phyloP scores from a whole-genome alignment of 208 protist species.

The Tritrichomonas musculus region DNA sequence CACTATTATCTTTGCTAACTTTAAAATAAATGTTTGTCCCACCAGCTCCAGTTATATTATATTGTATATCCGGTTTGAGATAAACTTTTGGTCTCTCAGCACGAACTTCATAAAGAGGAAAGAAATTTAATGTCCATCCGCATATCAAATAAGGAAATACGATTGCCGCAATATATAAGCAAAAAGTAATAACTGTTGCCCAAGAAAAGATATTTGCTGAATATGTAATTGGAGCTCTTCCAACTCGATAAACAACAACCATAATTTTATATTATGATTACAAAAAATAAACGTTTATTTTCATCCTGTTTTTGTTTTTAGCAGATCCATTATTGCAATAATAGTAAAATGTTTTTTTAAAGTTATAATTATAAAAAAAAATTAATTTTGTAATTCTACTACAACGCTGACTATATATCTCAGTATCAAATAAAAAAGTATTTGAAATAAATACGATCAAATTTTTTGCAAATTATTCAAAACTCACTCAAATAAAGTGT shows the following conservation, averaged over 20 bases:
- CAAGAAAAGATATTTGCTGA: not conserved
- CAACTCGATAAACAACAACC: not conserved
- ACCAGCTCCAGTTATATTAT: not conserved
- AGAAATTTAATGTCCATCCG: not conserved
- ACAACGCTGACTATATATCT: too few species aligned
- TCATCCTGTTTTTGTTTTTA: too few species aligned
- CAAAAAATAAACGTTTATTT: too few species aligned
- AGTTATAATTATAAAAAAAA: too few species aligned
- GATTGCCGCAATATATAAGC: not conserved
- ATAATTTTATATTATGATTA: too few species aligned
- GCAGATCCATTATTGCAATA: too few species aligned
- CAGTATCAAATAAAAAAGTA: too few species aligned
- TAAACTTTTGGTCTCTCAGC: not conserved
- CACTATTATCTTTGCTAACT: not conserved
- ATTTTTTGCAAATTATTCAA: too few species aligned
- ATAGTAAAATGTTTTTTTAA: too few species aligned
- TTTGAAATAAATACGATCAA: too few species aligned
- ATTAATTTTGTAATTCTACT: too few species aligned
- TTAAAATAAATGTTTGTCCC: not conserved
- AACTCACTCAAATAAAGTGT: too few species aligned
- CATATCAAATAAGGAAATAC: not conserved
- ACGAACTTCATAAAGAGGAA: not conserved
- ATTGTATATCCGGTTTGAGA: not conserved
- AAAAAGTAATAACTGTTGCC: not conserved
- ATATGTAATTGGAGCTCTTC: constrained; percentile 5